A percentile compares a stretch with the other conserved stretches of the same genome.
Evolutionary conservation across 768 basidiomycete genomes (phyloP).

Genomic region (Boletus subparvulus): DNA sequence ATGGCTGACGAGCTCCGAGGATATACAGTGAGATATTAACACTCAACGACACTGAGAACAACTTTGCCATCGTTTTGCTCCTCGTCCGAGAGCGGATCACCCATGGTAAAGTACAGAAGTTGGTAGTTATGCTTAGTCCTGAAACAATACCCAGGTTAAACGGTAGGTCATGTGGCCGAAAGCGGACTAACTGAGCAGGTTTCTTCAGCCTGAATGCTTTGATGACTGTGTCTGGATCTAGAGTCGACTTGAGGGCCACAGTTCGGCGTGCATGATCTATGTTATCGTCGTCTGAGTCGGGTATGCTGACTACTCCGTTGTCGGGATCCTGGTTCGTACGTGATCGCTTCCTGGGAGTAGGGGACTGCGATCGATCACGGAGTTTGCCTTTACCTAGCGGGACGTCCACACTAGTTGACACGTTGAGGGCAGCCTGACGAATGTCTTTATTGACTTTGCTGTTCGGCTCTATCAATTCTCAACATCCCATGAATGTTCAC

Average conservation of each 20-base stretch:
- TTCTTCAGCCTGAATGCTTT: conserved; percentile 51
- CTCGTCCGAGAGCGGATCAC: conserved; percentile 52
- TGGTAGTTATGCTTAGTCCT: conserved; percentile 62
- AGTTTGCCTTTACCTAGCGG: conserved; percentile 22
- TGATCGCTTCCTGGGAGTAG: conserved; percentile 30
- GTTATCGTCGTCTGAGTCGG: conserved; percentile 16
- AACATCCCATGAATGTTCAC: not conserved
- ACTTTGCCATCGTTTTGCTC: conserved; percentile 51
- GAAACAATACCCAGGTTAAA: not conserved
- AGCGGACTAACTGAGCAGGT: conserved; percentile 38
- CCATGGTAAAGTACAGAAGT: conserved; percentile 79
- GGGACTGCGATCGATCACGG: conserved; percentile 20
- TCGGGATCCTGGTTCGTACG: conserved; percentile 24
- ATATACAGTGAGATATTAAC: conserved; percentile 13
- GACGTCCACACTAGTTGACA: not conserved
- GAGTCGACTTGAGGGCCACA: not conserved
- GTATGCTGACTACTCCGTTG: conserved; percentile 27
- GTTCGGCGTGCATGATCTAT: conserved; percentile 1
- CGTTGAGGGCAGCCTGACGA: conserved; percentile 24
- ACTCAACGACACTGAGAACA: conserved; percentile 49
- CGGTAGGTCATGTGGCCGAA: not conserved
- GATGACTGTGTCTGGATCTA: conserved; percentile 38
- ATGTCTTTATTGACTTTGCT: conserved; percentile 11
- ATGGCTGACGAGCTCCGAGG: not conserved
- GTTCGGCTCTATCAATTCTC: conserved; percentile 1